phyloP scores from a whole-genome alignment of 352 stramenopile species.

The Globisporangium paroecandrum region DNA sequence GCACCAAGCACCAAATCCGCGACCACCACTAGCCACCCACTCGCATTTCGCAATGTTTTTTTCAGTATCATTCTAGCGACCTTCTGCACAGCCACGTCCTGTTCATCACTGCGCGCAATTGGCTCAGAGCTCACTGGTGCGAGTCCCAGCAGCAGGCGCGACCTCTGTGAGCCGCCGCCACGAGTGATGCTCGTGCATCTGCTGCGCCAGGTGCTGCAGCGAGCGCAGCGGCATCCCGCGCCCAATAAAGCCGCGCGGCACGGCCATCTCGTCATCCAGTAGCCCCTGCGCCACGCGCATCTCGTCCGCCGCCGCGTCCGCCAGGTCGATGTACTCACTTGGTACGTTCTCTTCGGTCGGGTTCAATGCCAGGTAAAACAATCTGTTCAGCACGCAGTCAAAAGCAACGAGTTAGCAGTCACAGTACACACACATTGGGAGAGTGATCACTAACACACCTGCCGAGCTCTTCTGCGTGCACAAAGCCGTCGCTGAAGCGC shows the following conservation, averaged over 20 bases:
- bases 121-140: slow-evolving; percentile 27
- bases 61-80: background rate
- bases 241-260: slow-evolving; percentile 53
- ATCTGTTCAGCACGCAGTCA: slow-evolving; percentile 20
- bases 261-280: slow-evolving; percentile 35
- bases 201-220: slow-evolving; percentile 37
- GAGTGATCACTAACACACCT: background rate
- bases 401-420: slow-evolving; percentile 2
- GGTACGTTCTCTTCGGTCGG: slow-evolving; percentile 47
- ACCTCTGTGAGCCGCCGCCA: slow-evolving; percentile 19
- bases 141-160: slow-evolving; percentile 6
- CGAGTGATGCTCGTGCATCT: slow-evolving; percentile 43
- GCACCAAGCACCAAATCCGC: background rate
- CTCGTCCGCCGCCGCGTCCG: slow-evolving; percentile 28
- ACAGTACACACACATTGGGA: background rate
- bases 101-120: background rate
- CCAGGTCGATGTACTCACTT: slow-evolving; percentile 33
- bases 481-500: slow-evolving; percentile 38
- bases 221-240: slow-evolving; percentile 51
- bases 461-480: slow-evolving; percentile 50
- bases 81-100: background rate
- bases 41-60: background rate
- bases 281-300: slow-evolving; percentile 48
- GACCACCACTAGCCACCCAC: background rate
- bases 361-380: slow-evolving; percentile 58